These are phyloP conservation scores for Dothiorella sarmentorum DNA, from an alignment of 2,329 filamentous ascomycete species.

Conservation along the genomic window DNA sequence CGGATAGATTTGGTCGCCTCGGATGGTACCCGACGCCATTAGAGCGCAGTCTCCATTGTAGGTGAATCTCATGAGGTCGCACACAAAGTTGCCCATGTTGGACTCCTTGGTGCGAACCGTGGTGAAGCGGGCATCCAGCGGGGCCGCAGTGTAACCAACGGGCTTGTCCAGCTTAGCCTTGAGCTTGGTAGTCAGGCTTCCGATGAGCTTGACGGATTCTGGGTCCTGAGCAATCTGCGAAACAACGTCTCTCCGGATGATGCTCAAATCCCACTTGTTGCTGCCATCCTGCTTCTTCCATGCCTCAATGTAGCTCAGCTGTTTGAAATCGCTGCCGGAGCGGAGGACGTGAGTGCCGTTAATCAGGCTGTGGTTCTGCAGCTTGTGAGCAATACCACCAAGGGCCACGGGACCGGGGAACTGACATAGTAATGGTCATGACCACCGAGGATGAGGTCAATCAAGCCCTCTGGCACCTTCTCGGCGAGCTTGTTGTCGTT, in stretches of 20 bases:
- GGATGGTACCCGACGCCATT: slow-evolving; percentile 81
- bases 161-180: slow-evolving; percentile 76
- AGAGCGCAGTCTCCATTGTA: slow-evolving; percentile 77
- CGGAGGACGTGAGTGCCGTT: slow-evolving; percentile 81
- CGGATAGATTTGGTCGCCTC: slow-evolving; percentile 84
- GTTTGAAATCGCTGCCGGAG: slow-evolving; percentile 88
- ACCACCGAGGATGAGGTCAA: slow-evolving; percentile 83
- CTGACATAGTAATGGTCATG: slow-evolving; percentile 80
- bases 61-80: slow-evolving; percentile 83
- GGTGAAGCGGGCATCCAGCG: slow-evolving; percentile 81
- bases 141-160: slow-evolving; percentile 75
- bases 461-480: slow-evolving; percentile 64
- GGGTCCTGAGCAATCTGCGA: slow-evolving; percentile 64
- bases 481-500: slow-evolving; percentile 84
- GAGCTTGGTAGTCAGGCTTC: slow-evolving; percentile 67
- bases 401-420: too few species aligned
- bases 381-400: background rate
- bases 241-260: slow-evolving; percentile 70
- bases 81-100: slow-evolving; percentile 87
- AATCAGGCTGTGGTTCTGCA: slow-evolving; percentile 59
- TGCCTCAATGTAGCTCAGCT: slow-evolving; percentile 82
- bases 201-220: slow-evolving; percentile 59
- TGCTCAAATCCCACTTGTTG: slow-evolving; percentile 72
- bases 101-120: slow-evolving; percentile 75
- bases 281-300: slow-evolving; percentile 52